Evolutionary conservation across 352 stramenopile species (phyloP).

Genomic region (Pythium graminicola): DNA sequence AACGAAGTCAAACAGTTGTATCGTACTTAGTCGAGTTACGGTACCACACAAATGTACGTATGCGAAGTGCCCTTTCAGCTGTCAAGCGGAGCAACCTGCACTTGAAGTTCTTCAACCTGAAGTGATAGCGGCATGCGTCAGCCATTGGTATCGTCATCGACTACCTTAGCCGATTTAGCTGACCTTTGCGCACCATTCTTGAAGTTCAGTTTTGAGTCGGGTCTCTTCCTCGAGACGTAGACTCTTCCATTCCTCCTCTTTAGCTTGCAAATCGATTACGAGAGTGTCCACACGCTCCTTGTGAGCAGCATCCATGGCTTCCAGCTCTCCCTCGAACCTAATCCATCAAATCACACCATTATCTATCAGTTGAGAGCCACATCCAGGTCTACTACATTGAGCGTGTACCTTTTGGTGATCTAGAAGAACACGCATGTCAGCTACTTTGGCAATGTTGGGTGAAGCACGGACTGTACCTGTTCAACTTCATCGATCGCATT

Average conservation of each 20-base stretch:
- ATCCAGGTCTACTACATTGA: no score
- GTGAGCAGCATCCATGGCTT: neutral
- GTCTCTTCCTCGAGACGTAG: constrained; percentile 17
- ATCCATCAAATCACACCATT: no score
- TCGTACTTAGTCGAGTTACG: constrained; percentile 16
- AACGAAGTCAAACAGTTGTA: neutral
- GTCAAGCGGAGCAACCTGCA: neutral
- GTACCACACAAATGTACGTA: constrained; percentile 15
- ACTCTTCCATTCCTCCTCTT: constrained; percentile 18
- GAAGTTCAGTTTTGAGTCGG: constrained; percentile 12
- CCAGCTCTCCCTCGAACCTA: constrained; percentile 4
- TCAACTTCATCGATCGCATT: constrained; percentile 4
- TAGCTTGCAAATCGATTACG: constrained; percentile 1
- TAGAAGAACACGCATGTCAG: neutral
- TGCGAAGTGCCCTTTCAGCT: neutral
- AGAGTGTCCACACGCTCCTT: neutral
- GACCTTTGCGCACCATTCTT: constrained; percentile 22
- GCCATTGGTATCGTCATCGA: neutral
- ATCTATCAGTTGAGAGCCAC: no score
- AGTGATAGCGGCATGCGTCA: neutral
- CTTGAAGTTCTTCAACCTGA: constrained; percentile 11
- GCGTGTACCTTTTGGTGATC: neutral
- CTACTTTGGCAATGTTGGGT: no score
- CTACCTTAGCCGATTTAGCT: neutral
- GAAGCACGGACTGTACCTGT: constrained; percentile 4